Evolutionary conservation across 192 early-diverging fungal genomes (phyloP).

Genomic region (Umbelopsis vinacea): DNA sequence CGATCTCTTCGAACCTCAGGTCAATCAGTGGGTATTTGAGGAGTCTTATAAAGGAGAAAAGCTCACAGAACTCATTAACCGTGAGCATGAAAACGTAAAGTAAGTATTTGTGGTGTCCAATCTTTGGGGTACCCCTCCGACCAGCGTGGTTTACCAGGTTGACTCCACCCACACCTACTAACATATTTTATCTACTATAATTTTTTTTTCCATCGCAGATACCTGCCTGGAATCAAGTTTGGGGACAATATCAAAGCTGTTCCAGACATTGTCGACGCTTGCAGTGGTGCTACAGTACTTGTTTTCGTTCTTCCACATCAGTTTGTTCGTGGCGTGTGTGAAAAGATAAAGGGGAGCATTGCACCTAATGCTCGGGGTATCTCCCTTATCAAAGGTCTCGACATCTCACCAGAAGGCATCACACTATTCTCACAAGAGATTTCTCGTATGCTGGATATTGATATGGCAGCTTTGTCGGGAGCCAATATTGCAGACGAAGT

Average conservation of each 20-base stretch:
- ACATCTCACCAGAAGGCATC: constrained; percentile 72
- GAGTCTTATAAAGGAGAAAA: constrained; percentile 82
- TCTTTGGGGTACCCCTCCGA: constrained; percentile 6
- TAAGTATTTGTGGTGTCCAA: constrained; percentile 24
- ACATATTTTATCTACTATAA: constrained; percentile 18
- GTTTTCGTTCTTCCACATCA: constrained; percentile 96
- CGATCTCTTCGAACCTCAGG: constrained; percentile 69
- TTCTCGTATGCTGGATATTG: constrained; percentile 56
- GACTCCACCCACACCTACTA: background rate
- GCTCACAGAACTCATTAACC: constrained; percentile 92
- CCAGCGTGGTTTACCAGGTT: background rate
- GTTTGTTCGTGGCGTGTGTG: constrained; percentile 84
- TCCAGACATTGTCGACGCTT: constrained; percentile 77
- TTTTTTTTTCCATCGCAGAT: constrained; percentile 35
- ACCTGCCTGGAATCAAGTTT: constrained; percentile 83
- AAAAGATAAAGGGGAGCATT: constrained; percentile 74
- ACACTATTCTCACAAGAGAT: constrained; percentile 75
- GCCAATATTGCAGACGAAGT: constrained; percentile 98
- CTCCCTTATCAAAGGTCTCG: constrained; percentile 93
- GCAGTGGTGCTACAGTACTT: constrained; percentile 81
- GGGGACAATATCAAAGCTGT: constrained; percentile 84
- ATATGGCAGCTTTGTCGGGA: constrained; percentile 83
- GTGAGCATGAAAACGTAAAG: constrained; percentile 87
- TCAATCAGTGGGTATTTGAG: constrained; percentile 96
- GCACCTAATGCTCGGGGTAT: constrained; percentile 77